Base-by-base conservation (phyloP, 345 rosid genomes). In the Citrus mangshanensis region DNA sequence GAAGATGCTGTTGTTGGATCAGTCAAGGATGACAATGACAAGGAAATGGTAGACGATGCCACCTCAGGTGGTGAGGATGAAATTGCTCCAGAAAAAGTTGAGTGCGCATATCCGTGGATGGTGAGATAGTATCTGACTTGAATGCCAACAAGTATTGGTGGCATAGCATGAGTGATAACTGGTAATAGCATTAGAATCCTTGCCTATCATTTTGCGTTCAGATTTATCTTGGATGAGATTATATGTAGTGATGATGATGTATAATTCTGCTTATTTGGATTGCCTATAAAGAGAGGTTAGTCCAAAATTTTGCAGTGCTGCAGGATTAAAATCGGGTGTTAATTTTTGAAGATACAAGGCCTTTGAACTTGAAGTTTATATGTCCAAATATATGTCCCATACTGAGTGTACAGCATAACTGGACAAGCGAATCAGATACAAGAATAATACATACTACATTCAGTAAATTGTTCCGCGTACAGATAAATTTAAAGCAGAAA, bases 31-130 rank as follows among this genome's bases (percentile, higher is more conserved):
- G 83, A 71, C 60, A 81, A 81, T 54, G 84, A 80, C 56, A 81
- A 77, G 71, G 84, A 82, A 74, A 71, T 82, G 83, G 81, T 27
- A 51, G 85, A 81, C 10, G 80, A 80, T 55, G 81, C 49, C 7
- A 82, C 81, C 79, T 82, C 81, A 19, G 81, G 27, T n/a, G 77
- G 74, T 38, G 87, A 84, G 70, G 87, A 86, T 68, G 87, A 70
- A 78, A 83, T 49, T 4, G 68, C 59, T 27, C 54, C 64, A 58
- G 35, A 61, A n/a, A 79, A 82, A 71, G 79, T 27, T 38, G 77
- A 70, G 72, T 37, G 34, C 54, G 62, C 64, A 51, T 82, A 24
- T 74, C 46, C 75, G 32, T 78, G 76, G 79, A 74, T 74, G 13
- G n/a, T 76, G 74, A 59, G 18, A 7, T 49, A 76, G 80, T 22